These are phyloP conservation scores for Sporothrix brasiliensis DNA, from an alignment of 2,329 filamentous ascomycete genomes.

Conservation along the genomic window DNA sequence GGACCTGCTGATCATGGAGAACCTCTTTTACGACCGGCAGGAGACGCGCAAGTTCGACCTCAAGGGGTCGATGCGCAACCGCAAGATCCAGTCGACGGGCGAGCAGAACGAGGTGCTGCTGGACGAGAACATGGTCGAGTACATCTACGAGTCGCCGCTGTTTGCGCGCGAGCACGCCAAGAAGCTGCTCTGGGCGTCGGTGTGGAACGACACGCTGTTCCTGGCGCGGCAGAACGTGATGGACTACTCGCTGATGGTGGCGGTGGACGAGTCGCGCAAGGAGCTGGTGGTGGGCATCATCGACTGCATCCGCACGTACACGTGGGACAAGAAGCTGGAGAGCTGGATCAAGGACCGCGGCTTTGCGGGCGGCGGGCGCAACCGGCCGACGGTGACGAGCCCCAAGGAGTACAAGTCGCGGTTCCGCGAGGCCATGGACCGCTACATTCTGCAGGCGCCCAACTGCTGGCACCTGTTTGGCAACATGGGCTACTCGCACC, in stretches of 20 bases:
- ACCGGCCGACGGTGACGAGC: conserved; percentile 91
- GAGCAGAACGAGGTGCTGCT: conserved; percentile 95
- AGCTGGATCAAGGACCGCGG: conserved; percentile 98
- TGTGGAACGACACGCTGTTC: conserved; percentile 98
- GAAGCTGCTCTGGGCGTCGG: conserved; percentile 84
- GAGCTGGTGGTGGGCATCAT: conserved; percentile 98
- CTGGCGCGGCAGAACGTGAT: conserved; percentile 94
- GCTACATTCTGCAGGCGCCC: conserved; percentile 72
- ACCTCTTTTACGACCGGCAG: conserved; percentile 92
- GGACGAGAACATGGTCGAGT: conserved; percentile 98
- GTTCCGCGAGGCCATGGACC: conserved; percentile 86
- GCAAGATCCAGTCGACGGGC: conserved; percentile 93
- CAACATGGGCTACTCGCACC: conserved; percentile 37
- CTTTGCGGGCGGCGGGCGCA: conserved; percentile 73
- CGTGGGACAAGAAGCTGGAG: conserved; percentile 99
- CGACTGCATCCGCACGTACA: conserved; percentile 97
- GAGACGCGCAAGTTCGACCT: conserved; percentile 92
- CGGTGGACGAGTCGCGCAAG: conserved; percentile 85
- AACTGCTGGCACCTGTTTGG: conserved; percentile 76
- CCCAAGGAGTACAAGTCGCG: conserved; percentile 97
- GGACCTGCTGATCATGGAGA: conserved; percentile 94
- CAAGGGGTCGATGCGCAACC: conserved; percentile 97
- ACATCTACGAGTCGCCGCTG: conserved; percentile 94
- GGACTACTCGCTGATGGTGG: conserved; percentile 99
- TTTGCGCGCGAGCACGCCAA: conserved; percentile 96